Conservation (phyloP, 2,329 filamentous ascomycete genomes). For the Neopestalotiopsis sp. region DNA sequence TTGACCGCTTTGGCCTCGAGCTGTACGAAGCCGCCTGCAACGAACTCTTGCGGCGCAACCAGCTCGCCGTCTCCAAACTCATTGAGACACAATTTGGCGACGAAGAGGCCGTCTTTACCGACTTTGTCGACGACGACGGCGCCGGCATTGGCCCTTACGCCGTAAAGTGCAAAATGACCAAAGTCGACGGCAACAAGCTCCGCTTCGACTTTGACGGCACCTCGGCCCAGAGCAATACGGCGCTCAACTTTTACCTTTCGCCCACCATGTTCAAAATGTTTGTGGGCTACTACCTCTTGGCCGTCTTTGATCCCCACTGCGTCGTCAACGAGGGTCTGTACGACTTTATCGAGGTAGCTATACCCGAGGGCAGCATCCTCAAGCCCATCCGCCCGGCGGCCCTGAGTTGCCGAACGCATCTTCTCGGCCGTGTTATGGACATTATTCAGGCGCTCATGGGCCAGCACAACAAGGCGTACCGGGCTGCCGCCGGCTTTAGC, state of each 20-base stretch:
- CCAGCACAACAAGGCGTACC: slow-evolving; percentile 49
- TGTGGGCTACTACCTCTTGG: slow-evolving; percentile 50
- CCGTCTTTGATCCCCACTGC: slow-evolving; percentile 50
- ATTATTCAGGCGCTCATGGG: slow-evolving; percentile 55
- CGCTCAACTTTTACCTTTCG: slow-evolving; percentile 54
- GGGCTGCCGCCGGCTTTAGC: slow-evolving; percentile 54
- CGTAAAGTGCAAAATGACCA: slow-evolving; percentile 52
- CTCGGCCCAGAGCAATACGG: slow-evolving; percentile 48
- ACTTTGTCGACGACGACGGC: slow-evolving; percentile 55
- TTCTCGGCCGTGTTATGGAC: slow-evolving; percentile 52
- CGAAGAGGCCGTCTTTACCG: slow-evolving; percentile 48
- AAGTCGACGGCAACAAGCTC: slow-evolving; percentile 42
- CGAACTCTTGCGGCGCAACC: slow-evolving; percentile 49
- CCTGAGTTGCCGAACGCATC: slow-evolving; percentile 51
- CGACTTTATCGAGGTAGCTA: slow-evolving; percentile 51
- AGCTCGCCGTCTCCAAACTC: slow-evolving; percentile 47
- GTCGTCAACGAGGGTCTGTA: slow-evolving; percentile 57
- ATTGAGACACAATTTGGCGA: slow-evolving; percentile 49
- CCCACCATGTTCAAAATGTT: slow-evolving; percentile 58
- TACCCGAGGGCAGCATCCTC: slow-evolving; percentile 49
- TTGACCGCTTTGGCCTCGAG: slow-evolving; percentile 47
- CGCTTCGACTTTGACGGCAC: slow-evolving; percentile 55
- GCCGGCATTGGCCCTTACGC: slow-evolving; percentile 50
- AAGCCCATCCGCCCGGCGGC: slow-evolving; percentile 52
- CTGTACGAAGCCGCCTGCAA: slow-evolving; percentile 51